Evolutionary conservation across 192 early-diverging fungal genomes (phyloP).

Genomic region (Coemansia sp.): DNA sequence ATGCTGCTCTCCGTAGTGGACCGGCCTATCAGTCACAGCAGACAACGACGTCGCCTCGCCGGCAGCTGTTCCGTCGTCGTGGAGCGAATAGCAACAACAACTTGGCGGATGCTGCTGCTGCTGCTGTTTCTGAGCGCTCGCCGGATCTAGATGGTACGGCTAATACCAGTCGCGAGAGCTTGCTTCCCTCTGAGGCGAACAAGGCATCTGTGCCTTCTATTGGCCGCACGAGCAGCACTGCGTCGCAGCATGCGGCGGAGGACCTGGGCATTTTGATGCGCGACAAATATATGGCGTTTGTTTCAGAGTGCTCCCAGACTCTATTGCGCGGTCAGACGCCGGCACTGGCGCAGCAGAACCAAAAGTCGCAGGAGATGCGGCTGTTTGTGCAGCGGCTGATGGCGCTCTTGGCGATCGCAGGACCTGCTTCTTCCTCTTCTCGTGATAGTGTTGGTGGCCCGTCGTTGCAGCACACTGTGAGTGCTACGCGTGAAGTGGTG

Average conservation of each 20-base stretch:
- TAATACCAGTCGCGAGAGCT: conserved; percentile 1
- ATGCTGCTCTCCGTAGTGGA: not conserved
- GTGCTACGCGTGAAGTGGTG: conserved; percentile 18
- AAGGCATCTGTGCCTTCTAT: not conserved
- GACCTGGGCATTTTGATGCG: not conserved
- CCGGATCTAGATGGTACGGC: not conserved
- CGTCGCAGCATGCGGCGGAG: not conserved
- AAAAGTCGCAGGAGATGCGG: conserved; percentile 11
- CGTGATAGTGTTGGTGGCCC: not conserved
- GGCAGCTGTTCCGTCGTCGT: conserved; percentile 43
- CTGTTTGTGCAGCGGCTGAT: conserved; percentile 30
- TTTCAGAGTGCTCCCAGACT: conserved; percentile 26
- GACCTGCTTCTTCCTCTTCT: not conserved
- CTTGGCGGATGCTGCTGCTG: not conserved
- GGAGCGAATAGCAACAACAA: conserved; percentile 4
- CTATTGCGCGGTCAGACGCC: not conserved
- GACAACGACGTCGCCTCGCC: conserved; percentile 31
- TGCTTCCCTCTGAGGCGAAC: not conserved
- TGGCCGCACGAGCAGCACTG: not conserved
- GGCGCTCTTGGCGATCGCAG: conserved; percentile 8
- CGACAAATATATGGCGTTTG: conserved; percentile 27
- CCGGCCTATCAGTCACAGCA: not conserved
- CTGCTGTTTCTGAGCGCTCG: not conserved
- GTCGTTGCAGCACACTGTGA: conserved; percentile 7
- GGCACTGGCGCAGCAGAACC: not conserved